Percentiles rank a stretch among this genome's conserved stretches.
Evolutionary conservation across 805 yeast genomes (phyloP).

Genomic region (Grigorovia transvaalensis): DNA sequence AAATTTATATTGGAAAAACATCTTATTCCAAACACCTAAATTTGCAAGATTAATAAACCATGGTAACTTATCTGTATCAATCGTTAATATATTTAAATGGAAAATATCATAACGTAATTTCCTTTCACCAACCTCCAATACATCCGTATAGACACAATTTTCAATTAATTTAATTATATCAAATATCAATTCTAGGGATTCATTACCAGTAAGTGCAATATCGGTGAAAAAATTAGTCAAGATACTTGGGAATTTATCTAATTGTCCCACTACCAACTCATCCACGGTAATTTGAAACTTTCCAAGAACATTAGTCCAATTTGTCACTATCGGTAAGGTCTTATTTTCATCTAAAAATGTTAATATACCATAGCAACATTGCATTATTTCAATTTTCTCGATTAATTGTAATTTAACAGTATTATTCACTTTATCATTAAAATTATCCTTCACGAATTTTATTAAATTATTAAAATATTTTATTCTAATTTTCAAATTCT

Average conservation of each 20-base stretch:
- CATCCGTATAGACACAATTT: slow-evolving; percentile 19
- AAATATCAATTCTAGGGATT: slow-evolving; percentile 11
- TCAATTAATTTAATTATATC: slow-evolving; percentile 17
- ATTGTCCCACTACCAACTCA: slow-evolving; percentile 16
- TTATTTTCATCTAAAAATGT: slow-evolving; percentile 6
- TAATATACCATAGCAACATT: slow-evolving; percentile 41
- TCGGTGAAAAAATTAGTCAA: slow-evolving; percentile 17
- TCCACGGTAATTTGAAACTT: slow-evolving; percentile 10
- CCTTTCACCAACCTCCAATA: slow-evolving; percentile 35
- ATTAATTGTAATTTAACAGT: slow-evolving; percentile 33
- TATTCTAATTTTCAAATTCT: slow-evolving; percentile 43
- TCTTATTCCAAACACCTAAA: slow-evolving; percentile 32
- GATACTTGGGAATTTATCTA: slow-evolving; percentile 20
- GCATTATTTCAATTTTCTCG: slow-evolving; percentile 34
- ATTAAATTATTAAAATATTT: slow-evolving; percentile 37
- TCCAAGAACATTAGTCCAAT: slow-evolving; percentile 8
- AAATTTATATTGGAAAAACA: slow-evolving; percentile 28
- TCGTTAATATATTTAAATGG: slow-evolving; percentile 14
- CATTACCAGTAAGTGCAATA: slow-evolving; percentile 6
- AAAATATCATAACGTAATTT: slow-evolving; percentile 20
- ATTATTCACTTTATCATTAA: slow-evolving; percentile 29
- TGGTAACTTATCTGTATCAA: slow-evolving; percentile 23
- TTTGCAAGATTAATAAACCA: slow-evolving; percentile 42
- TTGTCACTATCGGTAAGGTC: slow-evolving; percentile 1
- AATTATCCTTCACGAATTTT: slow-evolving; percentile 37